A percentile compares a stretch with the other conserved stretches of the same genome.
phyloP scores from a whole-genome alignment of 2,329 filamentous ascomycete species.

The Malbranchea zuffiana region DNA sequence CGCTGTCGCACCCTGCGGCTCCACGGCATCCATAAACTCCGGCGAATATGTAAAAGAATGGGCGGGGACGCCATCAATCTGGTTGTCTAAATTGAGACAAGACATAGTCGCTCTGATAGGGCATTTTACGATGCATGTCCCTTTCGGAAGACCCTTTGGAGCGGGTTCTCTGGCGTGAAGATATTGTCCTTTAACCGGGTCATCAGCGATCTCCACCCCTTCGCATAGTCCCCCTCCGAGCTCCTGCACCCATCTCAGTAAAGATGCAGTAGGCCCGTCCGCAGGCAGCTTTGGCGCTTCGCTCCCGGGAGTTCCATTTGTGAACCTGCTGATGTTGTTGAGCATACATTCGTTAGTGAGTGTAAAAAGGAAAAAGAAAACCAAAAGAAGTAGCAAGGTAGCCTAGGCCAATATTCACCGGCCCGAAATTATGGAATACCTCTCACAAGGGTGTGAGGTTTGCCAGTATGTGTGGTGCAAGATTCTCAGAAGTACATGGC shows the following conservation, averaged over 20 bases:
- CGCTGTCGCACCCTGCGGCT: slow-evolving; percentile 51
- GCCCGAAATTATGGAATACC: too few relatives aligned
- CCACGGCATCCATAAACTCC: slow-evolving; percentile 40
- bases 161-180: slow-evolving; percentile 6
- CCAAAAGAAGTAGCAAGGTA: too few relatives aligned
- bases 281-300: too few relatives aligned
- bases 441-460: too few relatives aligned
- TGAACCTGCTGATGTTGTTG: too few relatives aligned
- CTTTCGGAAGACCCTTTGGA: background rate
- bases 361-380: too few relatives aligned
- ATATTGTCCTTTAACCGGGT: slow-evolving; percentile 9
- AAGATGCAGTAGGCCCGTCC: too few relatives aligned
- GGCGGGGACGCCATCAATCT: slow-evolving; percentile 7
- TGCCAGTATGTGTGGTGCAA: too few relatives aligned
- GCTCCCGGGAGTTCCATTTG: too few relatives aligned
- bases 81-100: slow-evolving; percentile 12
- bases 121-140: slow-evolving; percentile 12
- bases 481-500: too few relatives aligned
- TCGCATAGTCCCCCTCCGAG: slow-evolving; percentile 14
- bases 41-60: slow-evolving; percentile 37
- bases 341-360: too few relatives aligned
- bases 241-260: slow-evolving; percentile 9
- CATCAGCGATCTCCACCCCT: slow-evolving; percentile 12
- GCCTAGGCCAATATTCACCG: too few relatives aligned
- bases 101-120: slow-evolving; percentile 14